Base-by-base conservation (phyloP, 768 basidiomycete species). In the Russula earlei region DNA sequence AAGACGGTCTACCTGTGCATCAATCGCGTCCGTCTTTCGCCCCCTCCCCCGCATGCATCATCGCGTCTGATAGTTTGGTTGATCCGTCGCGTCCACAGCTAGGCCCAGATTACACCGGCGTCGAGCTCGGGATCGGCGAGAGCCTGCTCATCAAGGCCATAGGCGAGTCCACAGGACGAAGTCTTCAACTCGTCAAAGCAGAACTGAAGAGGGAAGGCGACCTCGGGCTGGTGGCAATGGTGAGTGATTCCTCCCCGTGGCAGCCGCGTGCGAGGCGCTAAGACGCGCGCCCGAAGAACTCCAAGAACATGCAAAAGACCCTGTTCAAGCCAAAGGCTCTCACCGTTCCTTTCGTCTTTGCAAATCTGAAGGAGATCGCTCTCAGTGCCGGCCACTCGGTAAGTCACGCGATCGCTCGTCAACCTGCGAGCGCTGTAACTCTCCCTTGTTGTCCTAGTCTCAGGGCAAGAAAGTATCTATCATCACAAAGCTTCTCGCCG, bases 81-180 rank as follows among this genome's bases (percentile, higher is more conserved):
- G 49, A 36, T 42, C 17, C 20, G 11, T 17, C 29, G 14, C 22
- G 8, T 31, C 49, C 48, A 31, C 67, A 97, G 94, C 69, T 98
- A 54, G 85, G 91, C 63, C 94, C 96, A 15, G 96, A 98, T 68
- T 98, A 98, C 69, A 75, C 90, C 56, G 94, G 95, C 27, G 76
- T 97, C 50, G 95, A 99, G 68, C 80, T 99, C 2, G 96, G 96
- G 31, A 94, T 98, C 55, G 96, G 95, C 17, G 96, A 99, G 68
- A 90, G 87, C 62, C 72, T 98, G 19, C 77, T 99, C 36, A 80
- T 96, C 67, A 98, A 97, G 66, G 93, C 96, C 15, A 98, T 99
- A 58, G 87, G 82, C 38, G 89, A 96, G 67, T 91, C 91, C 4
- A 95, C 93, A 0, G 96, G 95, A n/a, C 80, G 96, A 55, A 91